Evolutionary conservation across 768 basidiomycete species (phyloP).

Genomic region (Collybiopsis confluens): DNA sequence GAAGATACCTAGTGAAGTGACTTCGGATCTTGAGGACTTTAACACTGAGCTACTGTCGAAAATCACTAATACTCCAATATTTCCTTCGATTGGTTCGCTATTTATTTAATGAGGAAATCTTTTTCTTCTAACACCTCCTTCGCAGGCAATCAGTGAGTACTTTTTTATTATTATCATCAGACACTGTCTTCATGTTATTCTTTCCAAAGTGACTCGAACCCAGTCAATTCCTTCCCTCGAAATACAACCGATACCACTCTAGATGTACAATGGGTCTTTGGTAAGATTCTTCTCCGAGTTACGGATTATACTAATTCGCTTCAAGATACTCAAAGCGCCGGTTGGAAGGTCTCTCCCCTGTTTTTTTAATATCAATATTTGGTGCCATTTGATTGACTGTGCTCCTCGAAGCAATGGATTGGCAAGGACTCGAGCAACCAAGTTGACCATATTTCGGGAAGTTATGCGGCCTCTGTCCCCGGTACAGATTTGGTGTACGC

Average conservation of each 20-base stretch:
- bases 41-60: slow-evolving; percentile 23
- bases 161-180: too few relatives aligned
- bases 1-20: slow-evolving; percentile 16
- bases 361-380: not conserved
- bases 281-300: too few relatives aligned
- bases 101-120: not conserved
- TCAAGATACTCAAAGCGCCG: slow-evolving; percentile 15
- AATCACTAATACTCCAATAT: slow-evolving; percentile 22
- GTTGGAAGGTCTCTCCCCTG: slow-evolving; percentile 20
- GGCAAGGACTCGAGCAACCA: slow-evolving; percentile 18
- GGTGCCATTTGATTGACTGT: not conserved
- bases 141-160: slow-evolving; percentile 21
- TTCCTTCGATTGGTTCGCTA: slow-evolving; percentile 23
- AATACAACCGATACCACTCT: slow-evolving; percentile 20
- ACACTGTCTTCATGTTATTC: too few relatives aligned
- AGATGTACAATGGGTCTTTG: slow-evolving; percentile 30
- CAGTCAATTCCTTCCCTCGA: slow-evolving; percentile 37
- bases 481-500: slow-evolving; percentile 25
- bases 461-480: slow-evolving; percentile 28
- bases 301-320: too few relatives aligned
- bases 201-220: slow-evolving; percentile 31
- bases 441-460: slow-evolving; percentile 27
- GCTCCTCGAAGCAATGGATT: slow-evolving; percentile 28
- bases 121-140: not conserved
- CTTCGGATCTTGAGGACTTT: slow-evolving; percentile 23